phyloP scores from a whole-genome alignment of 2,329 filamentous ascomycete species.

The Bipolaris zeicola region DNA sequence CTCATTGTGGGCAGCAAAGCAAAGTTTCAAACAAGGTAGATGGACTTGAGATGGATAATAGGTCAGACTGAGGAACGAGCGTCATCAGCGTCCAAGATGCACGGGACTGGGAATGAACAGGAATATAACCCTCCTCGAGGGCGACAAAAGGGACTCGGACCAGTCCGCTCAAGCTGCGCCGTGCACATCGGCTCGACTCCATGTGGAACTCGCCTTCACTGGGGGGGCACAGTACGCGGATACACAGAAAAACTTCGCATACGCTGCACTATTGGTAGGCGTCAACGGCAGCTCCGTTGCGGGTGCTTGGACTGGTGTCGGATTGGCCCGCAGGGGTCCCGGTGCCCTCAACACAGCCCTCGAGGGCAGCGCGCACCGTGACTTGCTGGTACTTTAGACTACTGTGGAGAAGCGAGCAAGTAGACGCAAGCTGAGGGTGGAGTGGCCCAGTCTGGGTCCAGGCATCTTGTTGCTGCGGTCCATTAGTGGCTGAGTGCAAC shows the following conservation, averaged over 20 bases:
- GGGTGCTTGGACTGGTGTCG: conserved; percentile 37
- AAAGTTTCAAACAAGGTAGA: conserved; percentile 20
- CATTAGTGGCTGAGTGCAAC: conserved; percentile 32
- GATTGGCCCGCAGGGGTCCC: conserved; percentile 32
- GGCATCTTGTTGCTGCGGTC: conserved; percentile 30
- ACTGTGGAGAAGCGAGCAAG: conserved; percentile 22
- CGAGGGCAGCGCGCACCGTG: conserved; percentile 28
- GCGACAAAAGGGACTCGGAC: conserved; percentile 23
- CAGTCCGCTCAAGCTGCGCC: conserved; percentile 32
- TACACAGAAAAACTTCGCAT: conserved; percentile 21
- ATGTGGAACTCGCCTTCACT: conserved; percentile 32
- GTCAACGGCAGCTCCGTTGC: conserved; percentile 30
- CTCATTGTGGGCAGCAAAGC: conserved; percentile 32
- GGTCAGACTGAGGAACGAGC: conserved; percentile 30
- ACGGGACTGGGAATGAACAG: conserved; percentile 34
- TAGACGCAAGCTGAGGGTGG: conserved; percentile 27
- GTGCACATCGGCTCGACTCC: conserved; percentile 21
- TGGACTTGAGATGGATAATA: conserved; percentile 26
- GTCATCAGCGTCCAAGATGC: conserved; percentile 33
- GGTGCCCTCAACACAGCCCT: conserved; percentile 26
- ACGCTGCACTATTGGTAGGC: conserved; percentile 34
- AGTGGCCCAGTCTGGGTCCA: conserved; percentile 27
- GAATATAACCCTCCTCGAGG: conserved; percentile 31
- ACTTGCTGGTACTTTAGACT: conserved; percentile 32
- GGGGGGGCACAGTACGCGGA: conserved; percentile 26